Conservation (phyloP, 148 eudicot genomes). For the Spergularia marina region DNA sequence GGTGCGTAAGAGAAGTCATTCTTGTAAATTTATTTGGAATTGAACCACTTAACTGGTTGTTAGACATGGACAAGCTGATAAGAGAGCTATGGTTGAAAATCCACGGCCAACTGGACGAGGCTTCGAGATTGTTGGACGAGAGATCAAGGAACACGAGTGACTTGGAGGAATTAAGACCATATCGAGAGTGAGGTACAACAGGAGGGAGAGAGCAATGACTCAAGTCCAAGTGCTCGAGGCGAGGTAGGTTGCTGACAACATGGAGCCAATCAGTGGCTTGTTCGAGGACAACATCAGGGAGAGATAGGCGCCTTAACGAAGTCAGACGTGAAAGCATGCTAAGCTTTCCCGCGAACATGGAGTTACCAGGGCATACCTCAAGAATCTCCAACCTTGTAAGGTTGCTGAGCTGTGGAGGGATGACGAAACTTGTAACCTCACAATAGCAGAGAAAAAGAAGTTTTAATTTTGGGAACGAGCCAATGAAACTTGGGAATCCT, state of each 20-base stretch:
- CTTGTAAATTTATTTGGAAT: constrained; percentile 10
- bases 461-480: constrained; percentile 18
- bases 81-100: constrained; percentile 22
- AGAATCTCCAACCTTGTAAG: constrained; percentile 21
- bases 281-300: neutral
- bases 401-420: constrained; percentile 23
- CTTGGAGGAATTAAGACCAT: constrained; percentile 16
- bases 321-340: constrained; percentile 20
- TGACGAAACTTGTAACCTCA: neutral
- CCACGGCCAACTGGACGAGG: constrained; percentile 22
- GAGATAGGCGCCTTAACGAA: constrained; percentile 20
- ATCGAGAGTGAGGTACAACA: neutral
- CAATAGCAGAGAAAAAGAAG: neutral
- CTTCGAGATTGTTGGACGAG: constrained; percentile 8
- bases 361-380: neutral
- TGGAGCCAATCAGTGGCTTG: constrained; percentile 18
- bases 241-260: constrained; percentile 26
- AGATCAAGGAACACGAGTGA: constrained; percentile 28
- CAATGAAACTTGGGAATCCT: constrained; percentile 12
- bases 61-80: neutral
- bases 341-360: constrained; percentile 2
- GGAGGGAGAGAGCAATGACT: neutral
- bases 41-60: neutral
- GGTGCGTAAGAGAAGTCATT: constrained; percentile 17
- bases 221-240: constrained; percentile 23